Percentiles rank a stretch among this genome's conserved stretches.
phyloP scores from a whole-genome alignment of 352 stramenopile species.

The Phytophthora meadii region DNA sequence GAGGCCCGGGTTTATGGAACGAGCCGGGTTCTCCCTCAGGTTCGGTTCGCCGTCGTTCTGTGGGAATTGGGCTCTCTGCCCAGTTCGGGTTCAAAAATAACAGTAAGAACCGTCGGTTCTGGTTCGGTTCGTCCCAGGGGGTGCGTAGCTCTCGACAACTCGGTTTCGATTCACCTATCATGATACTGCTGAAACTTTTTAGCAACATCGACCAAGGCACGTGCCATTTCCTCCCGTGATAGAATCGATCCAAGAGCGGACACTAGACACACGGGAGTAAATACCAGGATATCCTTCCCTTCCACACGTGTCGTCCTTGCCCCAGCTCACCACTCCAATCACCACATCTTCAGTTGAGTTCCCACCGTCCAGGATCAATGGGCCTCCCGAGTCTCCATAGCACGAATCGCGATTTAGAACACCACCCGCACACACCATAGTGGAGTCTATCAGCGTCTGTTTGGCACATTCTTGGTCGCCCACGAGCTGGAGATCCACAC shows the following conservation, averaged over 20 bases:
- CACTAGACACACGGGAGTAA: constrained; percentile 57
- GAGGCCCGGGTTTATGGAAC: no score
- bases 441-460: constrained; percentile 25
- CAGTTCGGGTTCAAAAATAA: no score
- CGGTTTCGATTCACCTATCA: no score
- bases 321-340: constrained; percentile 59
- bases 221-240: constrained; percentile 24
- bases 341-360: constrained; percentile 27
- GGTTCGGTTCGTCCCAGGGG: no score
- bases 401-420: constrained; percentile 43
- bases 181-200: no score
- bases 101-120: no score
- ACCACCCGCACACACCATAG: constrained; percentile 62
- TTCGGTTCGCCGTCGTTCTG: no score
- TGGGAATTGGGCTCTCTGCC: no score
- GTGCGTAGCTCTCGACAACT: no score
- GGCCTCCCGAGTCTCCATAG: constrained; percentile 57
- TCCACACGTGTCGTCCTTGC: constrained; percentile 47
- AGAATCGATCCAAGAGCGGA: constrained; percentile 44
- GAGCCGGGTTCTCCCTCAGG: no score
- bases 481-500: constrained; percentile 43
- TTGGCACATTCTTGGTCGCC: constrained; percentile 39
- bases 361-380: constrained; percentile 35
- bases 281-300: constrained; percentile 44
- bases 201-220: background rate